phyloP scores from a whole-genome alignment of 805 yeast genomes.

The Candida vartiovaarae region DNA sequence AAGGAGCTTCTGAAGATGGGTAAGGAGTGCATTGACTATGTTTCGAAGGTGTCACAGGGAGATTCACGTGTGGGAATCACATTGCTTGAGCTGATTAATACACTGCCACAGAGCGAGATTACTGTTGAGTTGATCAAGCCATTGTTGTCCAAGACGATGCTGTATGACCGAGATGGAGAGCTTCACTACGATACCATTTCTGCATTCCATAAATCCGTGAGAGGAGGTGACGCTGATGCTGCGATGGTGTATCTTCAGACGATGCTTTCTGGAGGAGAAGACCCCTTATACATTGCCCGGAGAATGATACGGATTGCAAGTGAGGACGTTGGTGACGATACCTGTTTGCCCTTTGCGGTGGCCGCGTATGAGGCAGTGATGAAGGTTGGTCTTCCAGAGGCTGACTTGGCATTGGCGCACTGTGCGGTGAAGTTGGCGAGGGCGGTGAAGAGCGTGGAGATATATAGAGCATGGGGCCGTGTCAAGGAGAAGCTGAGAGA shows the following conservation, averaged over 20 bases:
- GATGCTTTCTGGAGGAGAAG: constrained; percentile 93
- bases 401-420: constrained; percentile 82
- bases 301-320: constrained; percentile 92
- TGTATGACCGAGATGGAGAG: constrained; percentile 85
- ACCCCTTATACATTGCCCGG: constrained; percentile 81
- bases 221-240: constrained; percentile 90
- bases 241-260: constrained; percentile 79
- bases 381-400: constrained; percentile 92
- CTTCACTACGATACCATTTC: constrained; percentile 92
- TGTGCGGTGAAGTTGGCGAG: constrained; percentile 86
- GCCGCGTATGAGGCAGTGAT: constrained; percentile 83
- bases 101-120: constrained; percentile 27
- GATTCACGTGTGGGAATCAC: constrained; percentile 85
- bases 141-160: constrained; percentile 43
- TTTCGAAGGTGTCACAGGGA: constrained; percentile 74
- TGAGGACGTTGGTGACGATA: constrained; percentile 82
- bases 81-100: constrained; percentile 46
- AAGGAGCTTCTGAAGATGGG: constrained; percentile 45
- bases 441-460: constrained; percentile 80
- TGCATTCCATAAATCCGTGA: constrained; percentile 87
- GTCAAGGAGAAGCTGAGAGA: constrained; percentile 51
- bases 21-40: constrained; percentile 53
- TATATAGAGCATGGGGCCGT: constrained; percentile 71
- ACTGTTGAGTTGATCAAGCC: constrained; percentile 27
- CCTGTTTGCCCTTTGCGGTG: constrained; percentile 79